Base-by-base conservation (phyloP, 2,329 filamentous ascomycete genomes). In the Phaeosphaeriaceae sp. region DNA sequence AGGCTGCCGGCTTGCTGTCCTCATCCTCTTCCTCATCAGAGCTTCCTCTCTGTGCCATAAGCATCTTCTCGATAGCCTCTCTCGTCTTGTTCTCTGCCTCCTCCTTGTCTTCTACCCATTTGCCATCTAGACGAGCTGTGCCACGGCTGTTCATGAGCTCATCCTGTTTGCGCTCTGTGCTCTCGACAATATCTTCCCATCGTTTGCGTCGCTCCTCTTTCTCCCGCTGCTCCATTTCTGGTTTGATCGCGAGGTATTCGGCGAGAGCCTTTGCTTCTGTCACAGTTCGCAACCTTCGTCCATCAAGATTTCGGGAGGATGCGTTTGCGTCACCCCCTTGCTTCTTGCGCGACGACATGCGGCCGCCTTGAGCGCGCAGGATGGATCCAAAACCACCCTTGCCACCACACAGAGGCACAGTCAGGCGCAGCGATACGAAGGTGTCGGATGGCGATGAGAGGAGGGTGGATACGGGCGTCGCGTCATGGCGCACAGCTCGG, bases 331-430 rank as follows among this genome's bases (percentile, higher is more conserved):
- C 92, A 53, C 88, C 89, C 68, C 91, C 88, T 55, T 89, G 89
- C 72, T 89, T 89, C 84, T 94, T 96, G 68, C 89, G 88, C n/a
- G 91, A 94, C 2, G 93, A 96, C 95, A 99, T 99, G 81, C 96
- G 94, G 42, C 96, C 95, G 74, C 96, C 95, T 2, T 95, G 95
- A 0, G 96, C 95, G 73, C 96, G 92, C 40, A 99, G 88, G 78
- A 99, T 96, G 1, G 94, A 98, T 53, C 95, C 95, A 76, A 99
- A 99, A 72, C 95, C 95, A 78, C 95, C 95, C 76, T 99, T 99
- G 75, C 96, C 96, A 81, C 96, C 95, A 68, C 90, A 91, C 41
- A 97, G 81, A 6, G 91, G 90, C 1, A 89, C 83, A 7, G 88
- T 89, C 27, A 99, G 87, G 53, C 93, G 91, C 3, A 99, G 85